These are phyloP conservation scores for Immersiella caudata DNA, from an alignment of 495 filamentous ascomycete species.

Conservation along the genomic window DNA sequence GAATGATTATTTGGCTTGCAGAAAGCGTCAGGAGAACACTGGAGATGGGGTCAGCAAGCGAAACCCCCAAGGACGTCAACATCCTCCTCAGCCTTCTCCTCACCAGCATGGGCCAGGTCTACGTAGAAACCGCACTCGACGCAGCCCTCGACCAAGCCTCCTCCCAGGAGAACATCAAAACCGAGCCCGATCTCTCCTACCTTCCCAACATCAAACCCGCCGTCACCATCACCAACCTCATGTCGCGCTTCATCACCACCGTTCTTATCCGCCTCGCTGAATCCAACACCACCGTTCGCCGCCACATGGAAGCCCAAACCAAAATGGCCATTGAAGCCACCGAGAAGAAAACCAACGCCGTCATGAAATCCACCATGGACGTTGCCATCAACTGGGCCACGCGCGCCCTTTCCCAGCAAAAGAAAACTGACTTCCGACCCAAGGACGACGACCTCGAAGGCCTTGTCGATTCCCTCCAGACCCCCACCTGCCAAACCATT, in stretches of 20 bases:
- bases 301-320: constrained; percentile 87
- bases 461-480: constrained; percentile 81
- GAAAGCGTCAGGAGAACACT: constrained; percentile 92
- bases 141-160: constrained; percentile 75
- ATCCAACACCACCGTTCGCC: constrained; percentile 82
- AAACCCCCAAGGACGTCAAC: constrained; percentile 94
- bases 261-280: constrained; percentile 88
- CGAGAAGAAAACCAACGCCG: constrained; percentile 84
- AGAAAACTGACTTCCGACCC: constrained; percentile 90
- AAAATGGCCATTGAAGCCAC: constrained; percentile 71
- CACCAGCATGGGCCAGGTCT: constrained; percentile 87
- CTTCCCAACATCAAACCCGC: constrained; percentile 75
- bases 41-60: constrained; percentile 80
- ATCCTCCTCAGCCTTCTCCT: constrained; percentile 83
- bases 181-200: constrained; percentile 87
- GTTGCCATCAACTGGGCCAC: constrained; percentile 77
- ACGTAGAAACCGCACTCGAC: constrained; percentile 91
- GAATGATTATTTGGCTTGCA: constrained; percentile 97
- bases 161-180: constrained; percentile 73
- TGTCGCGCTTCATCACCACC: constrained; percentile 86
- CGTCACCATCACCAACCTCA: constrained; percentile 87
- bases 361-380: constrained; percentile 85
- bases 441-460: constrained; percentile 75
- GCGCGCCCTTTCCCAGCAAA: constrained; percentile 76
- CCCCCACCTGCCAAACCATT: constrained; percentile 78